These are phyloP conservation scores for Suillus lakei DNA, from an alignment of 768 basidiomycete species.

Conservation along the genomic window DNA sequence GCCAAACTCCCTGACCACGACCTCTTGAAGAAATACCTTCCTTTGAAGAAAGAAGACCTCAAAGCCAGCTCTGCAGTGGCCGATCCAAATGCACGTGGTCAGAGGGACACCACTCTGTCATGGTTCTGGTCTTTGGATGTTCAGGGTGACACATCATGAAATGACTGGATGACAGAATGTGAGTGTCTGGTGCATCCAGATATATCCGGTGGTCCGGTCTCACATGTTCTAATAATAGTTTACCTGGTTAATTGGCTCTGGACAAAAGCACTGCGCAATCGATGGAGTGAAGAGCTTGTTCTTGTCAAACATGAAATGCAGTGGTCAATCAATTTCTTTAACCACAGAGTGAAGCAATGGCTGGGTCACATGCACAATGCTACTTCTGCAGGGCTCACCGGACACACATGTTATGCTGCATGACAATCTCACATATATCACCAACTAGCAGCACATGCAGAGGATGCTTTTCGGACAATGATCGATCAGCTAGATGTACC, in stretches of 20 bases:
- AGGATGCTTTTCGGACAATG: not conserved
- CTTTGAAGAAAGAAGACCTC: constrained; percentile 6
- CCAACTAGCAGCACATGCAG: not conserved
- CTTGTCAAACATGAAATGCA: constrained; percentile 2
- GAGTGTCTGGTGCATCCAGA: not conserved
- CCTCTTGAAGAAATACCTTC: not conserved
- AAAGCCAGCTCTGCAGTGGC: constrained; percentile 8
- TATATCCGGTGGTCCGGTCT: not conserved
- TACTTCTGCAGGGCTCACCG: not conserved
- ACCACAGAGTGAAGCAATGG: not conserved
- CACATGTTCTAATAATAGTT: not conserved
- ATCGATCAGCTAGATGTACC: too few species aligned
- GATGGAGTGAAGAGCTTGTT: constrained; percentile 11
- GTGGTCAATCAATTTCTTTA: not conserved
- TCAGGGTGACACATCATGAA: not conserved
- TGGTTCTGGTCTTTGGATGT: constrained; percentile 18
- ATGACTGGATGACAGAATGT: constrained; percentile 18
- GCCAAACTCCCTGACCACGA: not conserved
- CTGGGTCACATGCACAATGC: not conserved
- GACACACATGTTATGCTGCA: not conserved
- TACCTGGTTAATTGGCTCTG: constrained; percentile 13
- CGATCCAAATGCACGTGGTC: constrained; percentile 11
- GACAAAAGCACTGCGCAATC: constrained; percentile 5
- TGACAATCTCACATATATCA: not conserved
- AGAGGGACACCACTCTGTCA: constrained; percentile 5